A percentile compares a stretch with the other conserved stretches of the same genome.
phyloP scores from a whole-genome alignment of 768 basidiomycete genomes.

The Phallus indusiatus region DNA sequence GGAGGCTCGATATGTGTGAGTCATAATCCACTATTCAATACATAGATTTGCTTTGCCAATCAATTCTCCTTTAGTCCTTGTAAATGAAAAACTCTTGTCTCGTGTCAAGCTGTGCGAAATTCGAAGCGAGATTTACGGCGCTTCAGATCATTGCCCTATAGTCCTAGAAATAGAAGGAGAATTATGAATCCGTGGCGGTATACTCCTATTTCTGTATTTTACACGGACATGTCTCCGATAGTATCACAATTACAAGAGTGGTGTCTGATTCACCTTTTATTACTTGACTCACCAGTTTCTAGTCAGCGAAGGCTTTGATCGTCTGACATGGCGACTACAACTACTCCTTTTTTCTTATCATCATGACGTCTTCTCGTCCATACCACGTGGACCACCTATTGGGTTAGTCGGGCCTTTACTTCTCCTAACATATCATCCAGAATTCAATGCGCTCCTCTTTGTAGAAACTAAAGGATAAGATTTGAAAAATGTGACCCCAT shows the following conservation, averaged over 20 bases:
- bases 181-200: slow-evolving; percentile 18
- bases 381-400: too few species aligned
- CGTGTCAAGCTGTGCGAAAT: slow-evolving; percentile 79
- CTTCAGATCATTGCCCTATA: slow-evolving; percentile 79
- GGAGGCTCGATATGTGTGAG: slow-evolving; percentile 82
- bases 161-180: slow-evolving; percentile 60
- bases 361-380: background rate
- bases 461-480: too few species aligned
- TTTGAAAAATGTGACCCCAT: too few species aligned
- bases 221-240: background rate
- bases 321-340: background rate
- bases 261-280: too few species aligned
- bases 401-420: too few species aligned
- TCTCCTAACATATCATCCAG: too few species aligned
- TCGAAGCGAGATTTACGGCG: slow-evolving; percentile 75
- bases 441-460: too few species aligned
- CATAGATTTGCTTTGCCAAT: slow-evolving; percentile 1
- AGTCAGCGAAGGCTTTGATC: background rate
- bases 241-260: background rate
- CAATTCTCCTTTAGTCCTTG: slow-evolving; percentile 41
- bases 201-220: background rate
- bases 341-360: background rate
- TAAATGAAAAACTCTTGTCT: slow-evolving; percentile 59
- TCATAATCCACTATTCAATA: slow-evolving; percentile 7
- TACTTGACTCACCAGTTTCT: too few species aligned